phyloP scores from a whole-genome alignment of 2,329 filamentous ascomycete species.

The Penicillium sumatraense region DNA sequence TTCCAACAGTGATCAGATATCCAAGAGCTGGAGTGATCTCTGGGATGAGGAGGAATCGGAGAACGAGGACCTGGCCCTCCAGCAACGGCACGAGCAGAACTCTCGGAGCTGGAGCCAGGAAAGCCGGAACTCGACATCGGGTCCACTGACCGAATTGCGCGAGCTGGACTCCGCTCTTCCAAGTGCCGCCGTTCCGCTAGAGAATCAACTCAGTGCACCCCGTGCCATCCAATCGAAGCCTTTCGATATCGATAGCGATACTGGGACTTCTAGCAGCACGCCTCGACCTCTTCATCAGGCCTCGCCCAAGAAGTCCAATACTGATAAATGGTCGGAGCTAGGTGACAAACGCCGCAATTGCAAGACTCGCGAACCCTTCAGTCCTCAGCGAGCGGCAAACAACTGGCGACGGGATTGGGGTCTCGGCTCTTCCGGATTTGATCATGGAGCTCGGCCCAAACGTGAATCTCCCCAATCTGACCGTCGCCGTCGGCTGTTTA shows the following conservation, averaged over 20 bases:
- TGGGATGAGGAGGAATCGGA: constrained; percentile 87
- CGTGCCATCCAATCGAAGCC: constrained; percentile 39
- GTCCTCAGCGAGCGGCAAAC: constrained; percentile 51
- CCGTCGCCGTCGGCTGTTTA: constrained; percentile 44
- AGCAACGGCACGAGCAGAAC: constrained; percentile 66
- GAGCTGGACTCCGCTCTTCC: constrained; percentile 60
- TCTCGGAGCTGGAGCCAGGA: constrained; percentile 80
- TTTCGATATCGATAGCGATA: constrained; percentile 68
- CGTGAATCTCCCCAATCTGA: constrained; percentile 34
- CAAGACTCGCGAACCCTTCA: constrained; percentile 57
- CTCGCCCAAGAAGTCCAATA: constrained; percentile 55
- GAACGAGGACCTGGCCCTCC: constrained; percentile 63
- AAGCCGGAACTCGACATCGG: constrained; percentile 60
- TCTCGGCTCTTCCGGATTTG: constrained; percentile 41
- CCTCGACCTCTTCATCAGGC: constrained; percentile 60
- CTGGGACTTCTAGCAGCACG: constrained; percentile 40
- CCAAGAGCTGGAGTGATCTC: constrained; percentile 99
- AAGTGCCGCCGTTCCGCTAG: constrained; percentile 49
- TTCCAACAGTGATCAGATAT: constrained; percentile 72
- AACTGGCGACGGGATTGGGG: constrained; percentile 50
- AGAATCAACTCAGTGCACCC: constrained; percentile 24
- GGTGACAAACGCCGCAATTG: constrained; percentile 75
- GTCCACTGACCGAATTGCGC: constrained; percentile 56
- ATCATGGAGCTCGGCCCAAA: constrained; percentile 41
- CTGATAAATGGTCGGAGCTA: constrained; percentile 89